A percentile compares a stretch with the other conserved stretches of the same genome.
These are phyloP conservation scores for Hypoxylon rubiginosum DNA, from an alignment of 2,329 filamentous ascomycete species.

Conservation along the genomic window DNA sequence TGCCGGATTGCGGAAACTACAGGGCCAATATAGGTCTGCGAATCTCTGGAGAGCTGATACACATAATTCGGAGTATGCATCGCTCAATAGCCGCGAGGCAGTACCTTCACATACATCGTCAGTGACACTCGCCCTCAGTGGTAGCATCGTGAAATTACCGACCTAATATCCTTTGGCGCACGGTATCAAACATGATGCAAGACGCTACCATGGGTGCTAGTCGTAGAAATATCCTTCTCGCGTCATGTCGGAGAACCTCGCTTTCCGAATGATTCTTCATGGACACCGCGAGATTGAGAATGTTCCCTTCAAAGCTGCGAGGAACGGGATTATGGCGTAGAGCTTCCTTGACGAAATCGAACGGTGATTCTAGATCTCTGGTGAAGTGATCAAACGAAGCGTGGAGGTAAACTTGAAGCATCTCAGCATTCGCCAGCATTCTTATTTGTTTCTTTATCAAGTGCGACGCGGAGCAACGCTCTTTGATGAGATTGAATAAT, in stretches of 20 bases:
- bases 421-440: slow-evolving; percentile 47
- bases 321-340: slow-evolving; percentile 48
- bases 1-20: slow-evolving; percentile 41
- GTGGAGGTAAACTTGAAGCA: slow-evolving; percentile 47
- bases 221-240: slow-evolving; percentile 47
- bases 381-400: slow-evolving; percentile 50
- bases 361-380: slow-evolving; percentile 46
- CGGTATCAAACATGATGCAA: slow-evolving; percentile 50
- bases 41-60: slow-evolving; percentile 47
- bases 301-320: slow-evolving; percentile 50
- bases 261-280: slow-evolving; percentile 43
- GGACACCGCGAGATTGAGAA: slow-evolving; percentile 46
- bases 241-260: slow-evolving; percentile 34
- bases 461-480: slow-evolving; percentile 56
- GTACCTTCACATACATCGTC: slow-evolving; percentile 35
- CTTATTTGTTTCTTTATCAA: slow-evolving; percentile 58
- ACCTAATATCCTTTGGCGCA: slow-evolving; percentile 48
- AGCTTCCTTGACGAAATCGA: slow-evolving; percentile 51
- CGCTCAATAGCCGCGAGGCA: slow-evolving; percentile 47
- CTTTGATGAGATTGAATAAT: slow-evolving; percentile 58
- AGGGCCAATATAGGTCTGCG: slow-evolving; percentile 49
- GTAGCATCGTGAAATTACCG: not conserved
- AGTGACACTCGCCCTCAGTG: not conserved
- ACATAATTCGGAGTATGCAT: slow-evolving; percentile 47
- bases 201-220: slow-evolving; percentile 50